These are phyloP conservation scores for Ophiostoma ulmi DNA, from an alignment of 2,329 filamentous ascomycete species.

Conservation along the genomic window DNA sequence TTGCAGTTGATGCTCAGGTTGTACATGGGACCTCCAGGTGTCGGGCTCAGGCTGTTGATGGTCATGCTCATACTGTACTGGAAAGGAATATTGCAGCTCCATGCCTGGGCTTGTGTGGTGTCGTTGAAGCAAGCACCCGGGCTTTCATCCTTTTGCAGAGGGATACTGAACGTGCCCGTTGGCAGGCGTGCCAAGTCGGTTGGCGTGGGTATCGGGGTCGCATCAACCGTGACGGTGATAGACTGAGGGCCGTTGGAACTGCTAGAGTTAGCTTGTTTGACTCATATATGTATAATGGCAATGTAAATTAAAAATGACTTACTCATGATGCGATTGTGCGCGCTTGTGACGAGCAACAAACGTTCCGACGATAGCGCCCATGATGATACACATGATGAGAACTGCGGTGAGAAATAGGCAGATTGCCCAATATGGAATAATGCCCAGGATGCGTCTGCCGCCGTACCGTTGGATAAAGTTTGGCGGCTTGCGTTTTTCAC, in stretches of 20 bases:
- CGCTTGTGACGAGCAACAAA: constrained; percentile 37
- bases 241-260: constrained; percentile 15
- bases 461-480: constrained; percentile 48
- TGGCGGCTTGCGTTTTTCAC: constrained; percentile 51
- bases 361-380: constrained; percentile 54
- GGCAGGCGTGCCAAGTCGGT: constrained; percentile 48
- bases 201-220: constrained; percentile 48
- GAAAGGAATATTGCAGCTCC: constrained; percentile 56
- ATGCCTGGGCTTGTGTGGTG: constrained; percentile 51
- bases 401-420: constrained; percentile 46
- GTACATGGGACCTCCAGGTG: constrained; percentile 36
- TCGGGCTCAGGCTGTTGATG: constrained; percentile 34
- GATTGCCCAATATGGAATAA: constrained; percentile 59
- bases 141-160: constrained; percentile 45
- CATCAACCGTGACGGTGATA: constrained; percentile 44
- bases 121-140: constrained; percentile 55
- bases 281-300: neutral
- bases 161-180: constrained; percentile 53
- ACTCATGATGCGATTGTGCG: constrained; percentile 26
- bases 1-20: constrained; percentile 40
- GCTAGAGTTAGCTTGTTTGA: constrained; percentile 16
- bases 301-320: neutral
- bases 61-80: constrained; percentile 39
- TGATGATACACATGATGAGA: constrained; percentile 49
- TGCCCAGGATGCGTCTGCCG: constrained; percentile 51